phyloP scores from a whole-genome alignment of 2,329 filamentous ascomycete genomes.

The Pseudogymnoascus sp. region DNA sequence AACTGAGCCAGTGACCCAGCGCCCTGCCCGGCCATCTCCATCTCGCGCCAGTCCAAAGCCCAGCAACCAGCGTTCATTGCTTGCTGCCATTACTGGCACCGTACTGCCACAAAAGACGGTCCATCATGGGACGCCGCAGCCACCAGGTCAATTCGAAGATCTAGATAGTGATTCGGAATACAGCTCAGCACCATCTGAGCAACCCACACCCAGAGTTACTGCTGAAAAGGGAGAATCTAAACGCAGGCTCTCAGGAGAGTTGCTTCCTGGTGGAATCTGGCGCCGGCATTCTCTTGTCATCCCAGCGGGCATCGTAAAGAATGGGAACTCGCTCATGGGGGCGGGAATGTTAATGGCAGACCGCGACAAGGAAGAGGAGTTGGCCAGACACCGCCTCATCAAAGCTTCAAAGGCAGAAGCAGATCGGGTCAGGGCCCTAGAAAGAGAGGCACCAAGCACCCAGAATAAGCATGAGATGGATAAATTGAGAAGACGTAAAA shows the following conservation, averaged over 20 bases:
- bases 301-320: not conserved
- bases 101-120: not conserved
- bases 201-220: not conserved
- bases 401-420: not conserved
- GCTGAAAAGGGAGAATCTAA: not conserved
- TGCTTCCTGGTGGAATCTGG: conserved; percentile 9
- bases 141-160: not conserved
- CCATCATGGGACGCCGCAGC: not conserved
- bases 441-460: not conserved
- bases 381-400: not conserved
- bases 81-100: conserved; percentile 3
- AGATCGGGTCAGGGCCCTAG: not conserved
- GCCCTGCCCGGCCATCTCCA: not conserved
- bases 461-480: conserved; percentile 5
- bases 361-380: not conserved
- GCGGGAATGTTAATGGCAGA: conserved; percentile 5
- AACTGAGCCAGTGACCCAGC: not conserved
- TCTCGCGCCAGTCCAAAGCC: not conserved
- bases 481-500: not conserved
- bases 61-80: not conserved
- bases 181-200: not conserved
- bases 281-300: not conserved
- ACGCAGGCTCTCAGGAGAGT: not conserved
- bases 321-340: not conserved
- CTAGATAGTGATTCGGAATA: not conserved